These are phyloP conservation scores for Globisporangium splendens DNA, from an alignment of 352 stramenopile genomes.

Conservation along the genomic window DNA sequence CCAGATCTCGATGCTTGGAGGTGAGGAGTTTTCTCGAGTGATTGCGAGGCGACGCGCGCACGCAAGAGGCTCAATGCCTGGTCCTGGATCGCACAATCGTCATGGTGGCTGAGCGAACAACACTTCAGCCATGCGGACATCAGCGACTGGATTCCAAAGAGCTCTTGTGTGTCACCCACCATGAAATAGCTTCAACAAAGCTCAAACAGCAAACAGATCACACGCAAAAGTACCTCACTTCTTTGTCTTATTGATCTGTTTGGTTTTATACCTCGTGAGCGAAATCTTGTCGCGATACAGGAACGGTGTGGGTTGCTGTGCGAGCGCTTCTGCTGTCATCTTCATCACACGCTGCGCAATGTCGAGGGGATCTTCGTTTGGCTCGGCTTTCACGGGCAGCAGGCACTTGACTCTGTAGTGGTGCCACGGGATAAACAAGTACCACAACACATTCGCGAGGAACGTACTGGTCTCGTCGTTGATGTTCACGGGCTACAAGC, in stretches of 20 bases:
- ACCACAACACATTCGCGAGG: conserved; percentile 70
- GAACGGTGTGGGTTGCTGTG: conserved; percentile 58
- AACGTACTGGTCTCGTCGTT: conserved; percentile 79
- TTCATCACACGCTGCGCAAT: conserved; percentile 67
- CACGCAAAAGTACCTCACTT: conserved; percentile 14
- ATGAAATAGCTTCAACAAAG: too few relatives aligned
- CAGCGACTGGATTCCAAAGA: too few relatives aligned
- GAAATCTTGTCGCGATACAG: conserved; percentile 73
- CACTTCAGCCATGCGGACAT: too few relatives aligned
- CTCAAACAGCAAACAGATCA: too few relatives aligned
- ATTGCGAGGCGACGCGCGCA: conserved; percentile 23
- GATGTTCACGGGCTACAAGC: conserved; percentile 60
- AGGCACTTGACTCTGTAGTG: conserved; percentile 62
- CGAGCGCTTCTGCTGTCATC: conserved; percentile 38
- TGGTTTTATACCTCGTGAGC: conserved; percentile 53
- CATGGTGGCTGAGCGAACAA: conserved; percentile 18
- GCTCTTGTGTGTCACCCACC: too few relatives aligned
- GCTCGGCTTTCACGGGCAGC: conserved; percentile 26
- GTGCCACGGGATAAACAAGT: conserved; percentile 67
- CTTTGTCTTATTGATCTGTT: conserved; percentile 49
- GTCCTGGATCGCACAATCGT: conserved; percentile 37
- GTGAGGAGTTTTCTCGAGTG: conserved; percentile 35
- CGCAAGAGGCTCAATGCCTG: conserved; percentile 22
- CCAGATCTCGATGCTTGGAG: conserved; percentile 20
- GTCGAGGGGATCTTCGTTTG: conserved; percentile 41